Evolutionary conservation across 2,329 filamentous ascomycete species (phyloP), one percentile per base, ranked within the genome.

Genomic region (Grosmannia huntii): DNA sequence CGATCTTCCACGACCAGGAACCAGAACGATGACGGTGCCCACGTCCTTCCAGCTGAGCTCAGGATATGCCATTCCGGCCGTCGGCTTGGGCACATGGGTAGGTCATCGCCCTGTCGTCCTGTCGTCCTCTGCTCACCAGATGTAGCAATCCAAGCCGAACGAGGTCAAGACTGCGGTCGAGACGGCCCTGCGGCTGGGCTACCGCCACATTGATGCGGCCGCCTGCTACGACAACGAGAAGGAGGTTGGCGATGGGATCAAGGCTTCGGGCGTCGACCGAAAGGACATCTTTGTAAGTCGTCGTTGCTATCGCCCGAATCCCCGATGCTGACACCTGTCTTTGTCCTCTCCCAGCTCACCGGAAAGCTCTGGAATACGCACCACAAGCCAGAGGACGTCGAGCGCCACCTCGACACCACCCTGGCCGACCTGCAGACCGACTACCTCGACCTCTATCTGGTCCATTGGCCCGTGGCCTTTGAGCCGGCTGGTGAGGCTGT

Each of bases 371-470:
- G 74, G 60, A 83, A 83, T 64, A 82, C 82, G 63, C 82, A 82
- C 65, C 81, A 85, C 66, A 75, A 79, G 62, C 78, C 78, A 0
- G 76, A 84, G 64, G 81, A 84, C 64, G 85, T 87, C 19, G 73
- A 79, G 60, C 72, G 83, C 53, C 75, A 79, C 62, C 76, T 80
- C 48, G 83, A 83, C 49, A 73, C 87, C 56, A 77, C 83, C 66
- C 60, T 59, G 19, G 14, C 19, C 19, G 41, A 83, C 65, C 76
- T 87, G 64, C 78, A 76, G 9, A 54, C 84, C 46, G 83, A 84
- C 60, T 87, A 88, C 67, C 73, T 89, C 59, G 85, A 89, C 67
- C 73, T 89, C 12, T 87, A 80, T 68, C 75, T 88, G 59, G 36
- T 60, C 67, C 84, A 87, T 70, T 89, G 76, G 68, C 75, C 75